Conservation (phyloP, 768 basidiomycete genomes). For the Boletus sp. region DNA sequence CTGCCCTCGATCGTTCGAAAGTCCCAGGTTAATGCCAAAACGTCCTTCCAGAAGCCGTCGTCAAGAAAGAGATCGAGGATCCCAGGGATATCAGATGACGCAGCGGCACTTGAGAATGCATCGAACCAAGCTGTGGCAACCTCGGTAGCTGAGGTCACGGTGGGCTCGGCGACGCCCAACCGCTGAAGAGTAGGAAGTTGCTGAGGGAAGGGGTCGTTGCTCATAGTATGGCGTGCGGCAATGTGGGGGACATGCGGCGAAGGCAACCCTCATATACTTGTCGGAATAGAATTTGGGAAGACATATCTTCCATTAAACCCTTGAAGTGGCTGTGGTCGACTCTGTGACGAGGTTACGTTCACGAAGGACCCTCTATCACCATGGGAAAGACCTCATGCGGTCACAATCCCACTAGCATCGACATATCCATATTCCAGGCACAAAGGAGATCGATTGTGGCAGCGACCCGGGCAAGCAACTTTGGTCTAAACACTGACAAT, state of each 20-base stretch:
- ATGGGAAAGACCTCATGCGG: background rate
- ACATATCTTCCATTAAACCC: background rate
- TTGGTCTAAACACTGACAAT: background rate
- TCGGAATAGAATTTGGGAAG: background rate
- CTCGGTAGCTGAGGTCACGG: constrained; percentile 16
- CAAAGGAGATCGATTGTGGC: background rate
- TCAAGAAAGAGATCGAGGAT: constrained; percentile 29
- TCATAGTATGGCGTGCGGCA: constrained; percentile 7
- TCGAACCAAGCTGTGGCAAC: constrained; percentile 26
- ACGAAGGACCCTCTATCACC: background rate
- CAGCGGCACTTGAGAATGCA: constrained; percentile 22
- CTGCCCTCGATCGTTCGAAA: constrained; percentile 47
- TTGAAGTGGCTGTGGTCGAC: background rate
- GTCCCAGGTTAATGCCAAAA: constrained; percentile 52
- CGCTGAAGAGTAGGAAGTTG: constrained; percentile 30
- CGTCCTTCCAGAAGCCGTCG: constrained; percentile 49
- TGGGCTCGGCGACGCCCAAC: constrained; percentile 23
- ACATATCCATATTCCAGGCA: background rate
- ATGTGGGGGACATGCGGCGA: background rate
- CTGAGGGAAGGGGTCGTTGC: constrained; percentile 20
- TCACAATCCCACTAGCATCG: background rate
- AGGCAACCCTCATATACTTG: background rate
- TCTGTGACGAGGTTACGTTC: background rate
- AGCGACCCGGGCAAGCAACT: background rate
- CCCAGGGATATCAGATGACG: constrained; percentile 11